Evolutionary conservation across 495 filamentous ascomycete species (phyloP), one percentile per base, ranked within the genome.

Genomic region (Neurospora intermedia): DNA sequence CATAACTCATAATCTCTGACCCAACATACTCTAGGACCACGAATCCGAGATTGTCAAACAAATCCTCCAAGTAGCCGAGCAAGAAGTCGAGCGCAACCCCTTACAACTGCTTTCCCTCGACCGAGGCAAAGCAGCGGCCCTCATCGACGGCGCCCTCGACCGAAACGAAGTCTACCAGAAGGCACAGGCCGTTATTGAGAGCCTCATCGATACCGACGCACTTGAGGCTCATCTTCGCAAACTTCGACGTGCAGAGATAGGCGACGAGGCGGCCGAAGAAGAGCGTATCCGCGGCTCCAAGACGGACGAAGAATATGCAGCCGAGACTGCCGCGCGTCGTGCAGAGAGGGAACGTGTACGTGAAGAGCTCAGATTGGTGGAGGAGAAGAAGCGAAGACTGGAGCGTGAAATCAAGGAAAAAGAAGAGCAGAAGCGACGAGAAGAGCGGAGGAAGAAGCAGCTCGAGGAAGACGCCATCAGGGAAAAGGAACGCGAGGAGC

Each of bases 121-220:
- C 73, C 89, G 92, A 8, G 85, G 89, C 27, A 94, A 95, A 82
- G 92, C 93, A 43, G 92, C 91, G 27, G 88, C 92, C 6, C 85
- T 97, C 23, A 91, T 97, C 69, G 93, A 97, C 80, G 94, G 94
- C 62, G 93, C 92, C 0, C 90, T 93, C 40, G 93, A 96, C 75
- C 89, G 94, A 62, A 90, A 88, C 70, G 91, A 91, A 71, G 88
- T 96, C 54, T 97, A 96, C 82, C 90, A 92, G 73, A 88, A 85
- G 69, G 92, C 91, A 6, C 88, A 93, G 74, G 83, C 84, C 2
- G 86, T 89, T 35, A 85, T 97, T 41, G 87, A 93, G 76, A 79
- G 81, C 27, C 85, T 95, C 69, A 90, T 95, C 69, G 87, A 91
- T 73, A 83, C 89, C 45, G 85, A 90, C 72, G 85, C 87, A 27